Base-by-base conservation (phyloP, 2,329 filamentous ascomycete genomes). In the Ceratocystiopsis brevicomis region DNA sequence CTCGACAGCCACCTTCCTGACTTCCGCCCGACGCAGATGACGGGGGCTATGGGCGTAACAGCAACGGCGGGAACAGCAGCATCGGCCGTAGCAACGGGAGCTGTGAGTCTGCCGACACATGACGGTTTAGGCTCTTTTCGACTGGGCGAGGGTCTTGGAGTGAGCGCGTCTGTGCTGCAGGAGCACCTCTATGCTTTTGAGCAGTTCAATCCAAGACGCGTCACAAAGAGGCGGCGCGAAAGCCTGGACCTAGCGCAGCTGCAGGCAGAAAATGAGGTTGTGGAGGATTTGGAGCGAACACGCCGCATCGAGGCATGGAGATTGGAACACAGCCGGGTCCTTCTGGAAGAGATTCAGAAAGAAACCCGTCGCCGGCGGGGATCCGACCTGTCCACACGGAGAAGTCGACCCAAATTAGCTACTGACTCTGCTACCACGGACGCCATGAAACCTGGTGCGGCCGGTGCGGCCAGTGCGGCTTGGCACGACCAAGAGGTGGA, bases 171-270 rank as follows among this genome's bases (percentile, higher is more conserved):
- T 30, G 25, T 30, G 38, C 68, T 85, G 18, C 85, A 94, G 55
- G 81, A 93, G 48, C 81, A 88, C 50, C 62, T 95, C 39, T 95
- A 86, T 68, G 80, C 84, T 47, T 90, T 94, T 57, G 88, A 95
- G 59, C 73, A 75, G 49, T 84, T 80, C 59, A 92, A 92, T 51
- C 81, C 84, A 0, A 71, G 73, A 44, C 71, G 80, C 39, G 64
- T 78, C 38, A 32, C 39, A 10, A 68, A 66, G 52, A 65, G 67
- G 48, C 61, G 66, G 38, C 61, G 65, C 12, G 72, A 74, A 49
- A 71, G 67, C 49, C 56, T 71, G 13, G 70, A 73, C 17, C 53
- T 69, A 12, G 64, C 63, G 0, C 63, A 67, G 42, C 53, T 67
- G 16, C 67, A 72, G 48, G 50, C 68, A 38, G 69, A 75, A 45